phyloP scores from a whole-genome alignment of 371 early-diverging fungal genomes.

The Zopfochytrium polystomum region DNA sequence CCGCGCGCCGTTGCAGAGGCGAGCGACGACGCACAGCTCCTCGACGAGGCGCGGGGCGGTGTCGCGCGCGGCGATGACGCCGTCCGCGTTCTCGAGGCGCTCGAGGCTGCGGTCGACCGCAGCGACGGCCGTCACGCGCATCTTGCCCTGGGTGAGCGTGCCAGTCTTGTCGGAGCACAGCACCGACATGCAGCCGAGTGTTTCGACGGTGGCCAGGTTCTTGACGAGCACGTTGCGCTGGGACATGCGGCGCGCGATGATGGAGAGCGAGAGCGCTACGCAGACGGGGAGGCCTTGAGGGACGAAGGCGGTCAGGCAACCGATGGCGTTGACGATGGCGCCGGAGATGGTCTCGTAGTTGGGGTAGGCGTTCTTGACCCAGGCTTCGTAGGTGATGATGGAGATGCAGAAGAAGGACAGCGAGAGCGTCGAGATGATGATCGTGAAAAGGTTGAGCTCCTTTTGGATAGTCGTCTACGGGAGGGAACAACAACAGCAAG shows the following conservation, averaged over 20 bases:
- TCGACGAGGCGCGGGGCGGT: too few relatives aligned
- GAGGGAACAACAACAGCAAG: not conserved
- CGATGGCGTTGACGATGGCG: constrained; percentile 69
- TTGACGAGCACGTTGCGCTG: constrained; percentile 57
- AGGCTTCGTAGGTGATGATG: constrained; percentile 52
- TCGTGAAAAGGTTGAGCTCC: constrained; percentile 68
- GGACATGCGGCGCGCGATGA: constrained; percentile 89
- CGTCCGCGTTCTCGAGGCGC: too few relatives aligned
- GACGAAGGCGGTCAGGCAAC: constrained; percentile 53
- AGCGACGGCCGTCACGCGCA: constrained; percentile 64
- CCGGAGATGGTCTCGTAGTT: constrained; percentile 37
- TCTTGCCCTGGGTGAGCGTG: constrained; percentile 89
- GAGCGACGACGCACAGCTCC: constrained; percentile 48
- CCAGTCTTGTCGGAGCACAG: constrained; percentile 95
- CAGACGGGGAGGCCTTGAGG: constrained; percentile 97
- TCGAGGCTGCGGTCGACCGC: too few relatives aligned
- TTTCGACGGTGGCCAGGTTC: not conserved
- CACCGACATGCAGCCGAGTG: constrained; percentile 87
- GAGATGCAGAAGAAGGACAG: constrained; percentile 47
- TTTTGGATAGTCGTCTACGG: constrained; percentile 59
- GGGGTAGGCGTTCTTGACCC: constrained; percentile 44
- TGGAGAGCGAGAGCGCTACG: constrained; percentile 89
- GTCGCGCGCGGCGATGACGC: too few relatives aligned
- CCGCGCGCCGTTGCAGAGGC: constrained; percentile 65
- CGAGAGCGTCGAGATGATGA: constrained; percentile 62